These are phyloP conservation scores for Phytopythium oedochilum DNA, from an alignment of 352 stramenopile species.

Conservation along the genomic window DNA sequence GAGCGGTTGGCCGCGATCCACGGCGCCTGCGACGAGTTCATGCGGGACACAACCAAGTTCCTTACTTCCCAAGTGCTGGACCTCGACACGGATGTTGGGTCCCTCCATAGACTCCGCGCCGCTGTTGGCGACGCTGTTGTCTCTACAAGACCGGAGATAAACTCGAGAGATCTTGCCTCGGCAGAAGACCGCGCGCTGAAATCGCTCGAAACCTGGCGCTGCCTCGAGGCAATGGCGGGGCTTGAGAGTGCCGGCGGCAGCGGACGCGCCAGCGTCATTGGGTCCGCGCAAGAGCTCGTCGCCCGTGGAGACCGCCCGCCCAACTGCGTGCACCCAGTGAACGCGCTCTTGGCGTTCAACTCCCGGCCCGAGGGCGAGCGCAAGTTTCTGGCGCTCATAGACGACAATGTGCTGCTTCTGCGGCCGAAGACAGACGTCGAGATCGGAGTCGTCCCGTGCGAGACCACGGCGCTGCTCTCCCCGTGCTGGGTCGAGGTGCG, in stretches of 20 bases:
- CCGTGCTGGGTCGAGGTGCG: constrained; percentile 65
- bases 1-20: constrained; percentile 39
- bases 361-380: constrained; percentile 44
- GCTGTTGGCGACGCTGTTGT: background rate
- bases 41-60: constrained; percentile 17
- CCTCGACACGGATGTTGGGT: constrained; percentile 35
- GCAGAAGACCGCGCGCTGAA: constrained; percentile 26
- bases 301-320: constrained; percentile 26
- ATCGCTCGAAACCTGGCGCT: constrained; percentile 62
- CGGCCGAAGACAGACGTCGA: constrained; percentile 70
- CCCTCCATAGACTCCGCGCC: background rate
- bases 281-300: constrained; percentile 42
- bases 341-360: constrained; percentile 61
- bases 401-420: constrained; percentile 44
- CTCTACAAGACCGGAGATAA: background rate
- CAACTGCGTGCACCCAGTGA: constrained; percentile 46
- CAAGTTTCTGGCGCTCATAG: constrained; percentile 63
- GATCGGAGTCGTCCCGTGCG: constrained; percentile 65
- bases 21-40: constrained; percentile 35
- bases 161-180: background rate
- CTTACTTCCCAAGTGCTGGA: constrained; percentile 26
- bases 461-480: constrained; percentile 37
- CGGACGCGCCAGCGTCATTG: constrained; percentile 14
- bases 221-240: constrained; percentile 45
- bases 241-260: constrained; percentile 13